Base-by-base conservation (phyloP, 1,284 basidiomycete genomes). In the Apiotrichum veenhuisii region DNA sequence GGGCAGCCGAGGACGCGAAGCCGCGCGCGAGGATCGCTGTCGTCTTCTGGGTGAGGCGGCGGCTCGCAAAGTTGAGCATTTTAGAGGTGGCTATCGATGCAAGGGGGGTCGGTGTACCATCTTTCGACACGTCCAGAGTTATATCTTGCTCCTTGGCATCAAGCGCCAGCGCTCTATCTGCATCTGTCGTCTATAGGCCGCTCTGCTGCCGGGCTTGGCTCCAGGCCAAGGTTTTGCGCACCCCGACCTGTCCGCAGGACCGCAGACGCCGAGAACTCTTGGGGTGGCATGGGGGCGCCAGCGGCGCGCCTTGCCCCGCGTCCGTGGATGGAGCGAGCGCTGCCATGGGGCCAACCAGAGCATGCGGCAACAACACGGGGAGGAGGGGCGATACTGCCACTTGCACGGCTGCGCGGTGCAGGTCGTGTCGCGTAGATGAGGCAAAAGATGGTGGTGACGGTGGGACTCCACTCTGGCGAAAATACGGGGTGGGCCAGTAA, bases 11-110 rank as follows among this genome's bases (percentile, higher is more conserved):
- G 26, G 46, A 50, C 18, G 52, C 56, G 25, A 53, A 54, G 2
- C 56, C 56, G 23, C 56, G 56, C 36, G 37, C 47, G 23, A 54
- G 42, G 36, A 50, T 40, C 9, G n/a, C 2, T 17, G 49, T 30
- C 17, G 49, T 41, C 18, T 18, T 40, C 26, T 41, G n/a, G 26
- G 49, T 50, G 22, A 48, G n/a, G 20, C 46, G 46, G 33, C 46
- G 30, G 14, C 20, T 36, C 22, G 46, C 46, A 23, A 37, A 14
- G 33, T 36, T 34, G 33, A 48, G 33, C 46, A 48, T 48, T 22
- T 23, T 48, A 11, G 33, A 17, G 15, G 33, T 27, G 18, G 27
- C 11, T 17, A 9, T 5, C 9, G 27, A 46, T 27, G 44, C 18
- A 18, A 46, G 14, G n/a, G 23, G n/a, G 23, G 9, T 46, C 23